Evolutionary conservation across 192 early-diverging fungal genomes (phyloP).

Genomic region (Backusella tarrabulga): DNA sequence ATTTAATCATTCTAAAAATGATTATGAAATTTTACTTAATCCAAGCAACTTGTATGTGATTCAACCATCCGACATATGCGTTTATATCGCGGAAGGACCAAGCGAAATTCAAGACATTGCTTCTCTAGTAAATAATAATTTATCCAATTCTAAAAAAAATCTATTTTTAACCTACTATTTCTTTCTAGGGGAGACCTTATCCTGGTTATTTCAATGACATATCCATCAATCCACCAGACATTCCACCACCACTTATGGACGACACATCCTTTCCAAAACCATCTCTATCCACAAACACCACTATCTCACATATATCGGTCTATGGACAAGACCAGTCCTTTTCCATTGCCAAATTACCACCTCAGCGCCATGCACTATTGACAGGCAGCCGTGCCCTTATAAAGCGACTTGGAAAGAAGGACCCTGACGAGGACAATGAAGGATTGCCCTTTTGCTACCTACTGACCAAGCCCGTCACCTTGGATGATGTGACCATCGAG

Average conservation of each 20-base stretch:
- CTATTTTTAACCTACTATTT: neutral
- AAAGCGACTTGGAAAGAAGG: conserved; percentile 1
- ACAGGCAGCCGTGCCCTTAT: conserved; percentile 15
- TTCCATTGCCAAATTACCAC: neutral
- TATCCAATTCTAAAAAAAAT: neutral
- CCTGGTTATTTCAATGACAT: neutral
- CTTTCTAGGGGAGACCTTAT: neutral
- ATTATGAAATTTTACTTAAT: conserved; percentile 53
- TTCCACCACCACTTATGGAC: neutral
- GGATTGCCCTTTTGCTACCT: conserved; percentile 10
- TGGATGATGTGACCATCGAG: conserved; percentile 9
- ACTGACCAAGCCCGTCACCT: neutral
- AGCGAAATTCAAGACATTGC: conserved; percentile 38
- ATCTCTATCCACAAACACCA: neutral
- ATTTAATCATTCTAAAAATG: conserved; percentile 1
- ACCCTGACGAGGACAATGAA: neutral
- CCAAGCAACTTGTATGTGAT: conserved; percentile 47
- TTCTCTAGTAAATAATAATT: conserved; percentile 12
- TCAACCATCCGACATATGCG: conserved; percentile 38
- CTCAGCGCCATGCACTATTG: conserved; percentile 14
- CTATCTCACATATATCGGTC: neutral
- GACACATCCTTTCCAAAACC: neutral
- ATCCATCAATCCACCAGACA: neutral
- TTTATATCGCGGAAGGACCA: conserved; percentile 54
- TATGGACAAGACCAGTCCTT: neutral